These are phyloP conservation scores for Nigrospora osmanthi DNA, from an alignment of 2,329 filamentous ascomycete genomes.

Conservation along the genomic window DNA sequence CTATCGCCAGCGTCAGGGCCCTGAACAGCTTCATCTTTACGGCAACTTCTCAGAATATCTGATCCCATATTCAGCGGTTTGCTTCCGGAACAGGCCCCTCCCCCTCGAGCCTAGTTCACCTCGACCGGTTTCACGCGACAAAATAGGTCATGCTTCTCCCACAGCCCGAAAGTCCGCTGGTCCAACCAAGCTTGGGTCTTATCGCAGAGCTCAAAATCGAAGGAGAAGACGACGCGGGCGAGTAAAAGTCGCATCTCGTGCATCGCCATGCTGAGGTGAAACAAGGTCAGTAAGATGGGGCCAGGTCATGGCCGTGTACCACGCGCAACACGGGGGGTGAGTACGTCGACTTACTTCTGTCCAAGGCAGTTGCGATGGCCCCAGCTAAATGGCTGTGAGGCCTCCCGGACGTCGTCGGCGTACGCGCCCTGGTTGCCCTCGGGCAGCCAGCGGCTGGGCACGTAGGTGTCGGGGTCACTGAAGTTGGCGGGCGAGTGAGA, in stretches of 20 bases:
- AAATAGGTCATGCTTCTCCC: constrained; percentile 1
- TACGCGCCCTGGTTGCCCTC: neutral
- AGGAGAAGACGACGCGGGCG: constrained; percentile 3
- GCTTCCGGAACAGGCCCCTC: too few species aligned
- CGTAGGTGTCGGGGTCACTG: constrained; percentile 8
- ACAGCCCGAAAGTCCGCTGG: constrained; percentile 4
- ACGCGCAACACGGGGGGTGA: too few species aligned
- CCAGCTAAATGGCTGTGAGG: constrained; percentile 10
- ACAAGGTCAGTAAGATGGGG: too few species aligned
- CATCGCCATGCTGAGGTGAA: neutral
- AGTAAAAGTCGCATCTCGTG: constrained; percentile 8
- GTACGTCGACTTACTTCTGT: constrained; percentile 5
- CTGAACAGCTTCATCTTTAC: too few species aligned
- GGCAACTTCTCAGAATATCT: too few species aligned
- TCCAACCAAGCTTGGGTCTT: constrained; percentile 4
- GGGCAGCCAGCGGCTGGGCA: constrained; percentile 12
- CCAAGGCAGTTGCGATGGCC: constrained; percentile 13
- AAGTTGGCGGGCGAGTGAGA: constrained; percentile 6
- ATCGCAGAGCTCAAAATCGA: constrained; percentile 5
- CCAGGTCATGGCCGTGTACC: too few species aligned
- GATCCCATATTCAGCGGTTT: too few species aligned
- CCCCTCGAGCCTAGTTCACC: too few species aligned
- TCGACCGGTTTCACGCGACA: neutral
- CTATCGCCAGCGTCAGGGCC: too few species aligned
- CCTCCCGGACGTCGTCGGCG: constrained; percentile 5